Evolutionary conservation across 768 basidiomycete species (phyloP).

Genomic region (Boletales sp.): DNA sequence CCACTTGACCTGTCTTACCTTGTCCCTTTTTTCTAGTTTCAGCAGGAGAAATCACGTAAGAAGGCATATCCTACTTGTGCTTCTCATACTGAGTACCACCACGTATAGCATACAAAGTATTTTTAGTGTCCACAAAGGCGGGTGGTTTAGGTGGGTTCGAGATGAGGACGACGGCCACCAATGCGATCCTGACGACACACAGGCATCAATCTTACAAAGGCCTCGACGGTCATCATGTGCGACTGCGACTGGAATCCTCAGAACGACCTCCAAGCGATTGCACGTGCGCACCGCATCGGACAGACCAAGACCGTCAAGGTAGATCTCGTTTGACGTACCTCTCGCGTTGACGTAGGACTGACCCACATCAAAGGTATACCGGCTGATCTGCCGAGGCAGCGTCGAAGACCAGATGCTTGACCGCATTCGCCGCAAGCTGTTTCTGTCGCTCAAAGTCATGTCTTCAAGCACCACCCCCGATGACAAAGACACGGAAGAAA

Average conservation of each 20-base stretch:
- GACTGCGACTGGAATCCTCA: conserved; percentile 71
- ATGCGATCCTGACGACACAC: conserved; percentile 16
- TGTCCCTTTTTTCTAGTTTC: conserved; percentile 38
- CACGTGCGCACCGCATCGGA: conserved; percentile 78
- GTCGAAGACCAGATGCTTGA: conserved; percentile 79
- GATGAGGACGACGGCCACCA: background rate
- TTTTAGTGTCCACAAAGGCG: conserved; percentile 66
- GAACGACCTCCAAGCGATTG: conserved; percentile 84
- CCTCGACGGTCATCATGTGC: conserved; percentile 77
- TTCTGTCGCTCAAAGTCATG: conserved; percentile 63
- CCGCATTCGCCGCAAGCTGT: conserved; percentile 66
- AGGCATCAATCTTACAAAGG: conserved; percentile 83
- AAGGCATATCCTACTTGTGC: background rate
- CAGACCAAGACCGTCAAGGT: conserved; percentile 71
- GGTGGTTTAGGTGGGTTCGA: conserved; percentile 56
- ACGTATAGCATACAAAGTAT: conserved; percentile 55
- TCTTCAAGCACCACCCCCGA: conserved; percentile 31
- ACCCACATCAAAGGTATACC: conserved; percentile 48
- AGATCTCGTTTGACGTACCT: background rate
- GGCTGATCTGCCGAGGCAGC: conserved; percentile 62
- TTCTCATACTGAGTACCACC: conserved; percentile 3
- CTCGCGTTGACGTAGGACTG: background rate
- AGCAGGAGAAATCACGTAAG: conserved; percentile 55
- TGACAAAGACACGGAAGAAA: conserved; percentile 21
- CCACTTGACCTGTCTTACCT: background rate